Base-by-base conservation (phyloP, 2,329 filamentous ascomycete species). In the Scedosporium boydii region DNA sequence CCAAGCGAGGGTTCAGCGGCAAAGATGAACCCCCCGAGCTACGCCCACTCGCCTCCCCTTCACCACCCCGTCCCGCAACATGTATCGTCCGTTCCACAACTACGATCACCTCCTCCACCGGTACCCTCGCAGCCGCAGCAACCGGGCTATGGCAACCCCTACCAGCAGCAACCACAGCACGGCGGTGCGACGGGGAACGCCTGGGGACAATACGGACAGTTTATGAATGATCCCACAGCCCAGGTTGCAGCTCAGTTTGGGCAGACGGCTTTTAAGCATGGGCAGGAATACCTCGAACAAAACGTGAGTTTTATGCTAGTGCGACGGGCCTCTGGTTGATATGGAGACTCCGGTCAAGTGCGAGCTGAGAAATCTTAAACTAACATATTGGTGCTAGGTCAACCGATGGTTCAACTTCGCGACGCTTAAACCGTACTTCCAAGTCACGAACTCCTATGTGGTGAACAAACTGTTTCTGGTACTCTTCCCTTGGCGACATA, bases 21-120 rank as follows among this genome's bases (percentile, higher is more conserved):
- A 74, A 83, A 72, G 65, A 97, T 97, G 93, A 93, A 97, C 78
- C 89, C 92, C 74, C 82, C 88, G 73, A 82, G 86, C 62, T 96
- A 95, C 78, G 86, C 86, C 75, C 90, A 93, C 72, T 96, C 92
- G 72, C 93, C 93, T 73, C 93, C 93, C 67, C 87, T 98, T 69
- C 95, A 98, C 77, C 95, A 98, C 74, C 95, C 95, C 63, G 92
- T 98, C 64, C 95, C 95, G 65, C 95, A 99, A 77, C 95, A 99
- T 82, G 93, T 98, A 70, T 98, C 95, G 72, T 96, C 93, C 63
- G 95, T 99, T 59, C 95, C 95, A 55, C 95, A 98, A 78, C 87
- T 99, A 74, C 88, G 96, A 75, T 98, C 95, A 63, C 95, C 95
- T 65, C 93, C 90, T 63, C 90, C 91, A 65, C 93, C 91, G 60